phyloP scores from a whole-genome alignment of 2,329 filamentous ascomycete genomes.

The Ophiostoma tasmaniense region DNA sequence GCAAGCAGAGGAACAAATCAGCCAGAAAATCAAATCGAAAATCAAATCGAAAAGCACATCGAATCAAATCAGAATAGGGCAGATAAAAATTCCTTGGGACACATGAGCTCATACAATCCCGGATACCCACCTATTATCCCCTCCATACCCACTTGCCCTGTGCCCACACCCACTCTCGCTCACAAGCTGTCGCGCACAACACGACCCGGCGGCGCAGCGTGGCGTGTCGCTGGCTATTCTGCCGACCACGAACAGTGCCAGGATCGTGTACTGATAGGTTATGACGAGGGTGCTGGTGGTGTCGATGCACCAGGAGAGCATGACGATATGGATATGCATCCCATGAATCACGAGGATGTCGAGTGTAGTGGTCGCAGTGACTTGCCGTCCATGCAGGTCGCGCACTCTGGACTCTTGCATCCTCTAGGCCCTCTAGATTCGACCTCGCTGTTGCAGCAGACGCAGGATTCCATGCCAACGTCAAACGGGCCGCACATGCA shows the following conservation, averaged over 20 bases:
- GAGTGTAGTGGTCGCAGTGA: neutral
- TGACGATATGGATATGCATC: neutral
- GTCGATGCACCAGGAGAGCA: neutral
- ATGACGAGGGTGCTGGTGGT: too few relatives aligned
- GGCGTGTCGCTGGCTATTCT: constrained; percentile 24
- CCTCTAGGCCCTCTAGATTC: neutral
- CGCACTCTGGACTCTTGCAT: neutral
- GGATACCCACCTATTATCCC: neutral
- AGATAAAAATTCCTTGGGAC: neutral
- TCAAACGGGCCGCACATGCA: constrained; percentile 1
- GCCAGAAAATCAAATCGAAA: too few relatives aligned
- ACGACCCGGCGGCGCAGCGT: constrained; percentile 22
- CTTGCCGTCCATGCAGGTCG: neutral
- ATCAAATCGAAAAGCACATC: too few relatives aligned
- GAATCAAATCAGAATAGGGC: too few relatives aligned
- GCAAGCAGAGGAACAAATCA: neutral
- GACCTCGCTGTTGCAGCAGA: constrained; percentile 1
- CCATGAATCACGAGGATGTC: neutral
- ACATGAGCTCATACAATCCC: constrained; percentile 5
- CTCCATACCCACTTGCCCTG: neutral
- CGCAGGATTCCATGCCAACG: constrained; percentile 9
- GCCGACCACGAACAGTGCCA: constrained; percentile 1
- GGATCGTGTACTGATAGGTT: neutral
- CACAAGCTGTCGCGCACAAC: constrained; percentile 14
- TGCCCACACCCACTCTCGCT: neutral